phyloP scores from a whole-genome alignment of 1,284 basidiomycete species.

The Sparassis latifolia region DNA sequence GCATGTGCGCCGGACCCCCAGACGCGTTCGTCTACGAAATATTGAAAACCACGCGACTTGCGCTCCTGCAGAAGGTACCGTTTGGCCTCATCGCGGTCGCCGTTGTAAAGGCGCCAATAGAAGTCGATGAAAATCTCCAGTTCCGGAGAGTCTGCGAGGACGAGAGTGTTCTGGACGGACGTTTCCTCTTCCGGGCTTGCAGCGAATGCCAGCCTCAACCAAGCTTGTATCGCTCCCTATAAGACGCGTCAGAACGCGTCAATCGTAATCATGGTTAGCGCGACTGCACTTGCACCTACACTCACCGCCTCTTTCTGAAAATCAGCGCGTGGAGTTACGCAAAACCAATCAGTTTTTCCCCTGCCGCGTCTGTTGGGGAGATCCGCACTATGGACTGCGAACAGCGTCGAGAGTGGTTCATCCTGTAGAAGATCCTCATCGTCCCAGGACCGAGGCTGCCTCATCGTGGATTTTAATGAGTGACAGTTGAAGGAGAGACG shows the following conservation, averaged over 20 bases:
- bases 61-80: not conserved
- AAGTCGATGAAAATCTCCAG: slow-evolving; percentile 20
- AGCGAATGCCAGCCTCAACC: slow-evolving; percentile 10
- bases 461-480: slow-evolving; percentile 5
- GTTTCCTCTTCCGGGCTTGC: slow-evolving; percentile 1
- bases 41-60: not conserved
- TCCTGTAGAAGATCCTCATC: slow-evolving; percentile 23
- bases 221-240: not conserved
- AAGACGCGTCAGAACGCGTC: not conserved
- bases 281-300: slow-evolving; percentile 5
- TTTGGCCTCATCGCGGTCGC: not conserved
- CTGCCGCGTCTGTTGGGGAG: slow-evolving; percentile 1
- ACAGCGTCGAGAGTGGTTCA: slow-evolving; percentile 23
- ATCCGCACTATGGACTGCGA: slow-evolving; percentile 7
- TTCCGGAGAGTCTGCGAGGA: not conserved
- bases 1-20: too few species aligned
- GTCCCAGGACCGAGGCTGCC: slow-evolving; percentile 15
- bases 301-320: not conserved
- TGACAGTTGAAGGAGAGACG: not conserved
- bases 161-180: not conserved
- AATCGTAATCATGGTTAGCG: not conserved
- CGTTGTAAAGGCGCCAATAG: slow-evolving; percentile 18
- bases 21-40: not conserved
- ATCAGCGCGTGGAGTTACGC: not conserved
- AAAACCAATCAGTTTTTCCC: slow-evolving; percentile 9